Conservation (phyloP, 140 eudicot species). For the Ambrosia hybrid region DNA sequence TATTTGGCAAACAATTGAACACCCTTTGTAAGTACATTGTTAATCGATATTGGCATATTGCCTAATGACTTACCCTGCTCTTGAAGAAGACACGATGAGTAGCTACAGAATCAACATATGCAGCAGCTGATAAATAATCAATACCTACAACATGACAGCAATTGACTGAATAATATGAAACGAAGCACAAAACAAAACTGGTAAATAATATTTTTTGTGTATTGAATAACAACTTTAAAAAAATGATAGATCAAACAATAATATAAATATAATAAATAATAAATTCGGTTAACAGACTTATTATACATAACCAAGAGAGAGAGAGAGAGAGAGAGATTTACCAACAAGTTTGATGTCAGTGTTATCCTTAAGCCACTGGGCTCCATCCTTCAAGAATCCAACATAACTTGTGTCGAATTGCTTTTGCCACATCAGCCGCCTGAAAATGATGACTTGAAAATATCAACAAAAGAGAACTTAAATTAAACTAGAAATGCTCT, state of each 20-base stretch:
- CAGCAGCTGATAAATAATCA: constrained; percentile 84
- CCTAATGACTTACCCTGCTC: constrained; percentile 53
- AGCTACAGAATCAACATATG: constrained; percentile 63
- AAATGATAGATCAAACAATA: no score
- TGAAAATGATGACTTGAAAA: constrained; percentile 28
- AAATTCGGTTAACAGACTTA: no score
- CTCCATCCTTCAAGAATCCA: constrained; percentile 95
- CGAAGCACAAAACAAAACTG: no score
- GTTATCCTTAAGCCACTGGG: constrained; percentile 85
- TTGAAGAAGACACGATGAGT: constrained; percentile 82
- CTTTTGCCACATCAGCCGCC: constrained; percentile 82
- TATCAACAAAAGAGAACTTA: not conserved
- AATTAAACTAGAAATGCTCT: not conserved
- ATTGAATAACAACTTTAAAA: no score
- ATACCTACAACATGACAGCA: constrained; percentile 44
- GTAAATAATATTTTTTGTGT: no score
- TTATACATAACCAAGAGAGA: no score
- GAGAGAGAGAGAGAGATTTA: constrained; percentile 28
- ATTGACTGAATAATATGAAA: not conserved
- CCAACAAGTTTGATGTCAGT: constrained; percentile 91
- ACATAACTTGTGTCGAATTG: constrained; percentile 85
- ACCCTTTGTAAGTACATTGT: not conserved
- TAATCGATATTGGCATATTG: not conserved
- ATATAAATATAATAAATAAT: no score
- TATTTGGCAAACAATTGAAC: not conserved